These are phyloP conservation scores for Aspergillus sclerotioniger DNA, from an alignment of 495 filamentous ascomycete species.

Conservation along the genomic window DNA sequence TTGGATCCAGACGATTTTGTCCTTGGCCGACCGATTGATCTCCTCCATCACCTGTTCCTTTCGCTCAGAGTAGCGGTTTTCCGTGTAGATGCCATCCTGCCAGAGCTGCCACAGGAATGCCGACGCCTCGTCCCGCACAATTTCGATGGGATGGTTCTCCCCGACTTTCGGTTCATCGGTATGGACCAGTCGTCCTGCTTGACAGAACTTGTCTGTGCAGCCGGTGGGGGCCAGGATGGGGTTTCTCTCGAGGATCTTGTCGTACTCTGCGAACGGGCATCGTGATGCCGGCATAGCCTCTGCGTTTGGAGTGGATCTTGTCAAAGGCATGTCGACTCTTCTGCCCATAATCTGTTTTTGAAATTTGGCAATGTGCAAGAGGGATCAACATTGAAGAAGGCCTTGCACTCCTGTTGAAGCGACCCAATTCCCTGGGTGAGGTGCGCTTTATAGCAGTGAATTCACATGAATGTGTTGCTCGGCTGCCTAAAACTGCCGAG, in stretches of 20 bases:
- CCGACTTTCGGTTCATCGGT: conserved; percentile 3
- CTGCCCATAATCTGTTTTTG: background rate
- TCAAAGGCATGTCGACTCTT: background rate
- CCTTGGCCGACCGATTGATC: background rate
- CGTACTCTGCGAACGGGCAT: background rate
- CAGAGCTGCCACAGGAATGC: conserved; percentile 2
- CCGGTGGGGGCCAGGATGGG: conserved; percentile 1
- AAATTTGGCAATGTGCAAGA: background rate
- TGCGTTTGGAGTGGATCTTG: background rate
- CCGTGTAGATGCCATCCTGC: conserved; percentile 6
- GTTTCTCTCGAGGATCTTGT: conserved; percentile 1
- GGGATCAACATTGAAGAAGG: too few relatives aligned
- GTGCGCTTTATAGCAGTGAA: background rate
- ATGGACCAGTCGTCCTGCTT: conserved; percentile 2
- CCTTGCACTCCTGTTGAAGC: too few relatives aligned
- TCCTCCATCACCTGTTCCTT: background rate
- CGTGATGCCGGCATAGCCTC: background rate
- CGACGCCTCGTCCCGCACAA: conserved; percentile 2
- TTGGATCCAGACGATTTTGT: background rate
- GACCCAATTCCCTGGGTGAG: too few relatives aligned
- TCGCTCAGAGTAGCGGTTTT: background rate
- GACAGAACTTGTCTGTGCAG: conserved; percentile 3
- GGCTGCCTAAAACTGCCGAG: too few relatives aligned
- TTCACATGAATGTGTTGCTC: too few relatives aligned
- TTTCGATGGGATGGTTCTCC: background rate